Base-by-base conservation (phyloP, 1,284 basidiomycete genomes). In the Sanghuangporus sanghuang region DNA sequence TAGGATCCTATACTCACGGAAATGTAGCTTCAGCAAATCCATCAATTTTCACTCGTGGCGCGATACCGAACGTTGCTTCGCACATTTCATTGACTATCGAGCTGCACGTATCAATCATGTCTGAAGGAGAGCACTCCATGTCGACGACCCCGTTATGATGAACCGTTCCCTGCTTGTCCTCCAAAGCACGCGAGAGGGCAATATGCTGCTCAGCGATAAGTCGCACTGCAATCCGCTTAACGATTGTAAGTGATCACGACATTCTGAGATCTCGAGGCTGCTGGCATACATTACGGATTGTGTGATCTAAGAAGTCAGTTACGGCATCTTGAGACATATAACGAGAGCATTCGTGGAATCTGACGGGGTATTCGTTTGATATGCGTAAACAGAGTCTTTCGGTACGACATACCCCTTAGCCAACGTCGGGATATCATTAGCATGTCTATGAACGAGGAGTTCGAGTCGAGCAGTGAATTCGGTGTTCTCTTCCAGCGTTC, bases 191-290 rank as follows among this genome's bases (percentile, higher is more conserved):
- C 2, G 91, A 90, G 21, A 96, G 79, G 1, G 92, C 87, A 46
- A 96, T 89, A 71, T 96, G 95, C 71, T 96, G 95, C 72, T 96
- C 94, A 49, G 93, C 95, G 67, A 96, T 94, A 59, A 96, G 79
- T 18, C 94, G 88, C 36, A 96, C 88, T 38, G 91, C 92, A 63
- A 96, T 94, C 50, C 94, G 86, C 53, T 54, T n/a, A 18, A 38
- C 16, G 18, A 54, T 23, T n/a, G n/a, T n/a, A 12, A 52, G 27
- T 27, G 2, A 27, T 52, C 27, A 14, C 27, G 49, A 23, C 18
- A 14, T 12, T 12, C 49, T 27, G 27, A 52, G 27, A 32, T 27
- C 18, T 23, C 14, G 35, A 35, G 38, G 4, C 16, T 36, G 36
- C 16, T 38, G 16, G 8, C 36, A 35, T 54, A 54, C 53, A 69